Evolutionary conservation across 73 alveolate genomes (phyloP), one percentile per base, ranked within the genome.

Genomic region (Stentor roeselii): DNA sequence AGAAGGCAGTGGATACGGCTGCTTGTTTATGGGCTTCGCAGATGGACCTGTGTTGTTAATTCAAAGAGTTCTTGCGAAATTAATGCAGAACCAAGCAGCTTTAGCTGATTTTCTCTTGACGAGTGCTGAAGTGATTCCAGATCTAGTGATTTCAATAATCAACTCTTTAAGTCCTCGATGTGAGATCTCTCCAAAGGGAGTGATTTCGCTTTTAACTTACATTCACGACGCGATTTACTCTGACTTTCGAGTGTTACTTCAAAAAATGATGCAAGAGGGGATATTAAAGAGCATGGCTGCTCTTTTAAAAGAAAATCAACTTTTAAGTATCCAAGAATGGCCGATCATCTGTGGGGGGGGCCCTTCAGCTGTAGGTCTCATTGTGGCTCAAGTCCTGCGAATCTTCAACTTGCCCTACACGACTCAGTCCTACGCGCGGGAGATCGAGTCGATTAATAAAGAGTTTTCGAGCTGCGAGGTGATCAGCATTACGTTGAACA

Each of bases 1-100:
- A 60, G 99, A 95, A 86, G 99, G 99, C 60, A 92, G 98, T 32
- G 93, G 95, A 75, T 97, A 92, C 87, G 99, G 99, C 3, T 93
- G 95, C 67, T 95, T 96, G 59, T 91, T 78, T 75, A 86, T 88
- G 42, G 99, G 99, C 34, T 96, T 87, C 42, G 90, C 90, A 67
- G 99, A 97, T 87, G 91, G 92, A 60, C 91, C 95, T 59, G 88
- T 97, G 59, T 90, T 87, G 74, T 90, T 96, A 76, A 83, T 94
- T 31, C 85, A 93, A 67, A 92, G 90, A 82, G 76, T 94, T 37
- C 87, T 90, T 78, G 78, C 42, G 82, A 88, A 87, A 88, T 84
- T 86, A 86, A 92, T 74, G 89, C 85, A 76, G 59, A 59, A 78
- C 30, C 76, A 92, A 86, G 92, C 42, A 36, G 84, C n/a, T 1